Base-by-base conservation (phyloP, 176 grass and related monocot species). In the Coix lacrymajobi region DNA sequence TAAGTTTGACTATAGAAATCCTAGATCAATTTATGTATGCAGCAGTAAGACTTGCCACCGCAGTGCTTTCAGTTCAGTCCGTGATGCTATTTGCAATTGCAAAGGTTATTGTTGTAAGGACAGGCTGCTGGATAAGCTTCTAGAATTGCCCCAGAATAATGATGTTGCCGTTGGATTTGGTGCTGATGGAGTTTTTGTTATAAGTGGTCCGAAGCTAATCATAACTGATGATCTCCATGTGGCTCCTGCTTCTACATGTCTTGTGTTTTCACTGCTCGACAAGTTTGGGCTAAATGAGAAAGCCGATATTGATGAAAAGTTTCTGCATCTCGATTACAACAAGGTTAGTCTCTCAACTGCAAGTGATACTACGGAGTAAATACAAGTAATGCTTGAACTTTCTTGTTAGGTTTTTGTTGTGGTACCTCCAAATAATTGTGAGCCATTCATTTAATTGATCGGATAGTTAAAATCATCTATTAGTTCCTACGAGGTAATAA, bases 161-260 rank as follows among this genome's bases (percentile, higher is more conserved):
- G 1, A 38, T 39, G 33, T 8, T 38, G 8, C 44, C 0, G 3
- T n/a, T 69, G 66, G 37, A 25, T 43, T 3, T 17, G 31, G 7
- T 15, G 30, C 0, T 0, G 37, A 37, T 36, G 73, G 19, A 0
- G 48, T 13, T 3, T 75, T 75, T 75, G 20, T 75, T 20, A 56
- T 37, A 37, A 57, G 31, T 75, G 48, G 48, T 4, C 48, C 0
- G 73, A 75, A 14, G 17, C 2, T 75, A 1, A 75, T 75, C 10
- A n/a, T 75, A 51, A 75, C 73, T 16, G 49, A 57, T 3, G 73
- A 57, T 24, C 73, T 75, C 20, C 48, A 57, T 24, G 73, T 75
- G 20, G 5, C 31, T 57, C 73, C 49, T 36, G 73, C 73, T 38
- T 76, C 49, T 20, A 76, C 73, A 38, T 4, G 73, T 38, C 2